These are phyloP conservation scores for Rhynchospora breviuscula DNA, from an alignment of 176 grass and related monocot genomes.

Conservation along the genomic window DNA sequence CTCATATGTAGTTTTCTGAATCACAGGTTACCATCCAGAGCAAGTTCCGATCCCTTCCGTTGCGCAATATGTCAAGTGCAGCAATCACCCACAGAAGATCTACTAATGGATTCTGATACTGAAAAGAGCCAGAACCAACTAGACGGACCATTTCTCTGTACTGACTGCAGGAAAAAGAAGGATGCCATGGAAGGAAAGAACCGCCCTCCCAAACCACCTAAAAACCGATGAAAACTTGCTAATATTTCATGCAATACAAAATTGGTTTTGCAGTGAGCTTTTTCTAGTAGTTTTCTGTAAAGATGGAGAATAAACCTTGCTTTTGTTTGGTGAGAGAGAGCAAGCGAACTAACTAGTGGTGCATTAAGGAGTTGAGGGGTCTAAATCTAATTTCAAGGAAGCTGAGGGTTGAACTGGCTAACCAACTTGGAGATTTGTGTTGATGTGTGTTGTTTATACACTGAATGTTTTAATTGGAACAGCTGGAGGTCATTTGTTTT, in stretches of 20 bases:
- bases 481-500: neutral
- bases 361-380: neutral
- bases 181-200: constrained; percentile 97
- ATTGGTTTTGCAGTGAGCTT: constrained; percentile 10
- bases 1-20: constrained; percentile 4
- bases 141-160: constrained; percentile 74
- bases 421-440: constrained; percentile 8
- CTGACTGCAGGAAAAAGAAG: constrained; percentile 87
- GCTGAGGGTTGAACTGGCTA: constrained; percentile 14
- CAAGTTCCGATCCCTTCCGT: constrained; percentile 44
- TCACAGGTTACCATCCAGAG: constrained; percentile 54
- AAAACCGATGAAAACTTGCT: constrained; percentile 19
- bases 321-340: constrained; percentile 14
- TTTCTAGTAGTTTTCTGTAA: constrained; percentile 23
- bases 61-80: constrained; percentile 88
- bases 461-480: constrained; percentile 12
- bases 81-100: constrained; percentile 44
- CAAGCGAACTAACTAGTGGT: constrained; percentile 16
- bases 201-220: constrained; percentile 6
- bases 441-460: constrained; percentile 18
- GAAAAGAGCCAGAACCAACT: constrained; percentile 43
- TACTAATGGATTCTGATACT: constrained; percentile 41
- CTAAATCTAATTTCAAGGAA: constrained; percentile 13
- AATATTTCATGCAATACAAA: constrained; percentile 11
- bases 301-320: constrained; percentile 20